Evolutionary conservation across 306 rosid genomes (phyloP).

Genomic region (Comarum palustre): DNA sequence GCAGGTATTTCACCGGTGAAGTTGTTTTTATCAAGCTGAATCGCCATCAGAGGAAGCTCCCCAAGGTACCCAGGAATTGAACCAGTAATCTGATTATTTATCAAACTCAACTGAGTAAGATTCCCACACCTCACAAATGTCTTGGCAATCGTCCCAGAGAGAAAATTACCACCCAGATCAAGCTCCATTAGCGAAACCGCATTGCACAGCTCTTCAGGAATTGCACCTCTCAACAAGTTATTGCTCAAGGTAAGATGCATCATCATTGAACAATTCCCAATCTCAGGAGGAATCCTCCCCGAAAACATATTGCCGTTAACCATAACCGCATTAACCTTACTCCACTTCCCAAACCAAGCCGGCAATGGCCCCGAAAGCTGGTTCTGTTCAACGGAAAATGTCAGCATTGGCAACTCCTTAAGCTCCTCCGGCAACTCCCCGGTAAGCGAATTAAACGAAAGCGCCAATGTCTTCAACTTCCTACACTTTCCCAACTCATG

Average conservation of each 20-base stretch:
- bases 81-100: constrained; percentile 66
- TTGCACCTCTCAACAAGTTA: constrained; percentile 60
- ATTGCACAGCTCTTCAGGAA: constrained; percentile 76
- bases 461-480: constrained; percentile 58
- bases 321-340: constrained; percentile 44
- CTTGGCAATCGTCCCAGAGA: constrained; percentile 56
- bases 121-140: constrained; percentile 65
- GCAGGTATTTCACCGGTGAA: constrained; percentile 68
- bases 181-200: constrained; percentile 65
- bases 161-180: constrained; percentile 64
- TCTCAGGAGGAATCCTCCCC: constrained; percentile 73
- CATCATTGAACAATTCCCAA: constrained; percentile 78
- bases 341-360: constrained; percentile 84
- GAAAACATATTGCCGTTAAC: constrained; percentile 64
- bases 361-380: constrained; percentile 79
- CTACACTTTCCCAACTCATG: constrained; percentile 73
- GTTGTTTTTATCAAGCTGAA: constrained; percentile 79
- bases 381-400: constrained; percentile 82
- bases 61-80: constrained; percentile 71
- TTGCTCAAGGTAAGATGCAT: constrained; percentile 65
- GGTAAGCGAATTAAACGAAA: constrained; percentile 75
- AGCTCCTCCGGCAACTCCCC: constrained; percentile 86
- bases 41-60: constrained; percentile 71
- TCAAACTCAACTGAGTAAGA: constrained; percentile 63
- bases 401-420: constrained; percentile 56